Conservation (phyloP, 495 filamentous ascomycete species). For the Aspergillus sclerotiicarbonarius region DNA sequence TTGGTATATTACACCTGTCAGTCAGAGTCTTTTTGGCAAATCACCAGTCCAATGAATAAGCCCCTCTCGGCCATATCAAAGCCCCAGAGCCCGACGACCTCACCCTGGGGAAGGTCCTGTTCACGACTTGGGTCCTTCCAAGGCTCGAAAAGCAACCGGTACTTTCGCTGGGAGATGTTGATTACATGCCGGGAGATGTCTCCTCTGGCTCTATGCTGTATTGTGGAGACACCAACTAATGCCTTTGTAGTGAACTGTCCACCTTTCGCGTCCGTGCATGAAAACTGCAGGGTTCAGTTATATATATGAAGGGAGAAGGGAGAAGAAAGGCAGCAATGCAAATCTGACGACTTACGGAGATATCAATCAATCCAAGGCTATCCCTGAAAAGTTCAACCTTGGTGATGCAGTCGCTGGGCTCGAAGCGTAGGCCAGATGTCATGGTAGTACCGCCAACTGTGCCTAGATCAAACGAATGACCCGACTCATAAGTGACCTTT, state of each 20-base stretch:
- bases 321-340: background rate
- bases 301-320: background rate
- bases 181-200: background rate
- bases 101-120: background rate
- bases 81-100: conserved; percentile 2
- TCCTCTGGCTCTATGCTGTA: background rate
- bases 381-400: background rate
- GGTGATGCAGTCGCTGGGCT: background rate
- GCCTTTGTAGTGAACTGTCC: background rate
- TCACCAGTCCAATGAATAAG: background rate
- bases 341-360: background rate
- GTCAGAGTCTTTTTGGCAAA: background rate
- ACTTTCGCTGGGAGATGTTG: background rate
- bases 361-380: background rate
- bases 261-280: background rate
- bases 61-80: background rate
- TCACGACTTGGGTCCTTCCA: background rate
- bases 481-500: conserved; percentile 3
- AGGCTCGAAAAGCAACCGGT: background rate
- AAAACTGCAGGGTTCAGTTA: background rate
- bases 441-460: background rate
- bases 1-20: no score
- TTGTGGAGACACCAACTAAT: background rate
- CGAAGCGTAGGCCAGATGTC: background rate
- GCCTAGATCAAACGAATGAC: background rate